phyloP scores from a whole-genome alignment of 192 early-diverging fungal genomes.

The Jimgerdemannia lactiflua region DNA sequence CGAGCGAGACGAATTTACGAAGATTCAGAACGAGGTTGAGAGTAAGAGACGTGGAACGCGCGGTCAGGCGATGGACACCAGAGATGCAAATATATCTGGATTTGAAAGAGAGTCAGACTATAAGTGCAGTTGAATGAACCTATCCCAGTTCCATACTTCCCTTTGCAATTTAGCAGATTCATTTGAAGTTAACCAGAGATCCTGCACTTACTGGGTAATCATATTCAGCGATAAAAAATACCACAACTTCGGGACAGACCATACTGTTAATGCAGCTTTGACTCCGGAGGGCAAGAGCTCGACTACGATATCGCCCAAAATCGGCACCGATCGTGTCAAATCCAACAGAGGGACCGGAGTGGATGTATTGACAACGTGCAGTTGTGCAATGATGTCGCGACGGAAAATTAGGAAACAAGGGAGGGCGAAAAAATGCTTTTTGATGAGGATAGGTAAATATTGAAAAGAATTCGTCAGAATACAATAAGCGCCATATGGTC shows the following conservation, averaged over 20 bases:
- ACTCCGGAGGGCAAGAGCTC: slow-evolving; percentile 8
- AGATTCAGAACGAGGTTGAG: slow-evolving; percentile 85
- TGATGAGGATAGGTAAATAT: background rate
- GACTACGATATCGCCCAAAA: slow-evolving; percentile 22
- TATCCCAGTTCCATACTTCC: background rate
- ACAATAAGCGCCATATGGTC: too few species aligned
- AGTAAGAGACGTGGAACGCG: slow-evolving; percentile 76
- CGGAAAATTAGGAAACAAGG: slow-evolving; percentile 79
- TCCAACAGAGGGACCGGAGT: slow-evolving; percentile 27
- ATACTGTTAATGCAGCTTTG: slow-evolving; percentile 25
- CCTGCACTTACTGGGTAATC: slow-evolving; percentile 68
- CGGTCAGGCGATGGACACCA: slow-evolving; percentile 79
- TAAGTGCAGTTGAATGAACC: background rate
- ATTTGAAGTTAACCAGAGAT: too few species aligned
- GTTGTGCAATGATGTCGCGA: slow-evolving; percentile 60
- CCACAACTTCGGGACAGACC: slow-evolving; percentile 66
- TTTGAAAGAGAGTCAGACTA: background rate
- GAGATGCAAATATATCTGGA: slow-evolving; percentile 79
- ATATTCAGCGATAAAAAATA: slow-evolving; percentile 66
- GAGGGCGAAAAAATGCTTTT: slow-evolving; percentile 67
- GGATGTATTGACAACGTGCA: slow-evolving; percentile 54
- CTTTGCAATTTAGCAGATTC: background rate
- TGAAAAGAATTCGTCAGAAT: too few species aligned
- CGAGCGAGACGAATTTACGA: slow-evolving; percentile 79
- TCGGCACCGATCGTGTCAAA: slow-evolving; percentile 17